Evolutionary conservation across 805 yeast species (phyloP).

Genomic region (Lachancea lanzarotensis): DNA sequence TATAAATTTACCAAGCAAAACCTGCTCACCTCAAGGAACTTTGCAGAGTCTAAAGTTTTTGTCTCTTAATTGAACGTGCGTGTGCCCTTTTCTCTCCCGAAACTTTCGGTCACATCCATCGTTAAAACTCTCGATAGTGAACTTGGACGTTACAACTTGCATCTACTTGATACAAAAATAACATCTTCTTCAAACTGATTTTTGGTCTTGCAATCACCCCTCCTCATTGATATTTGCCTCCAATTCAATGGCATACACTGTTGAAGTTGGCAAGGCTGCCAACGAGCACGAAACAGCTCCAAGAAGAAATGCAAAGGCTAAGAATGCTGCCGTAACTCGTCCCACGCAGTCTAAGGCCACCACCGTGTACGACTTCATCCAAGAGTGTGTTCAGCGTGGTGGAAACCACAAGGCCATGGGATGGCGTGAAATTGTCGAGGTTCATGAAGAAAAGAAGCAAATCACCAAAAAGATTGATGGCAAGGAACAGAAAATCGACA

Average conservation of each 20-base stretch:
- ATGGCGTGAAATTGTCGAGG: slow-evolving; percentile 67
- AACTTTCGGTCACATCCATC: no score
- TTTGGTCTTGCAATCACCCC: no score
- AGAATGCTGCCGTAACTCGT: slow-evolving; percentile 43
- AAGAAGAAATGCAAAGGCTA: slow-evolving; percentile 49
- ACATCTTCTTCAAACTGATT: no score
- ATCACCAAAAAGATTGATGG: slow-evolving; percentile 77
- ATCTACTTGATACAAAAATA: no score
- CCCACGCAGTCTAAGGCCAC: slow-evolving; percentile 61
- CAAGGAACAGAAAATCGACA: slow-evolving; percentile 59
- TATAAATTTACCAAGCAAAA: no score
- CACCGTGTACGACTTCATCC: slow-evolving; percentile 63
- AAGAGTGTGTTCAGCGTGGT: slow-evolving; percentile 53
- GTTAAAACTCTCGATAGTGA: no score
- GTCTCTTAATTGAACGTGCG: no score
- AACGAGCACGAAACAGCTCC: slow-evolving; percentile 78
- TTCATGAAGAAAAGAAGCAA: slow-evolving; percentile 69
- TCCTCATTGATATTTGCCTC: no score
- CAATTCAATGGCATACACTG: slow-evolving; percentile 34
- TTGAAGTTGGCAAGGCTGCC: slow-evolving; percentile 61
- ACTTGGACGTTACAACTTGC: no score
- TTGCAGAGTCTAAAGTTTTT: no score
- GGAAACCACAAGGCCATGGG: slow-evolving; percentile 58
- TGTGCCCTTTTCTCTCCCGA: no score
- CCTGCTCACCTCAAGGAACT: no score